Evolutionary conservation across 2,329 filamentous ascomycete species (phyloP), one percentile per base, ranked within the genome.

Genomic region (Xylaria multiplex): DNA sequence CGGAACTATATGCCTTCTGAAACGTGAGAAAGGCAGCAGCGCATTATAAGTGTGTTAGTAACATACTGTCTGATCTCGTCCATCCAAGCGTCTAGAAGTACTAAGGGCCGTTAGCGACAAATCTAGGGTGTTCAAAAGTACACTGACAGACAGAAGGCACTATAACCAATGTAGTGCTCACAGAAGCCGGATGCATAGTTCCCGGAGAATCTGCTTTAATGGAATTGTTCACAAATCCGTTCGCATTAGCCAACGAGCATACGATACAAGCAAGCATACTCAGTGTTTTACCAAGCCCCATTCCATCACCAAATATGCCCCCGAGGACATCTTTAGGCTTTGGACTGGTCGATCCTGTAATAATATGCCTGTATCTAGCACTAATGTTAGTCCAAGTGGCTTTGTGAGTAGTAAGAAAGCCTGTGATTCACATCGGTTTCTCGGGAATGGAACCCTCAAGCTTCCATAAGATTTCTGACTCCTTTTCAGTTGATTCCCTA

Each of bases 211-310:
- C 22, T 6, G 27, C 7, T 22, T 45, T 35, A 14, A 5, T 55
- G 2, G 24, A 30, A 14, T 16, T 1, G 8, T 14, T 24, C 30
- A 30, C 50, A 43, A 62, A 67, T 32, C 45, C 24, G 3, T 27
- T 24, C 8, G 56, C 62, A 8, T 45, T n/a, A 40, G 4, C 14
- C 11, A 63, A 24, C 22, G 61, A 67, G 19, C 56, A 56, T 19
- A 65, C 59, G 30, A 71, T 70, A 27, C 62, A 62, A 40, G 68
- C 54, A 8, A 73, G 64, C 66, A 72, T 69, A 16, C 56, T 72
- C 5, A 73, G 57, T 8, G 72, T 71, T 49, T 73, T 73, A 19
- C 72, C 72, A 4, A 73, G 43, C 1, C 69, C 70, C 72, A 73
- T 73, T 1, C 64, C 71, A 64, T 73, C 72, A 2, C 64, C 72